Evolutionary conservation across 2,329 filamentous ascomycete species (phyloP).

Genomic region (Conoideocrella luteorostrata): DNA sequence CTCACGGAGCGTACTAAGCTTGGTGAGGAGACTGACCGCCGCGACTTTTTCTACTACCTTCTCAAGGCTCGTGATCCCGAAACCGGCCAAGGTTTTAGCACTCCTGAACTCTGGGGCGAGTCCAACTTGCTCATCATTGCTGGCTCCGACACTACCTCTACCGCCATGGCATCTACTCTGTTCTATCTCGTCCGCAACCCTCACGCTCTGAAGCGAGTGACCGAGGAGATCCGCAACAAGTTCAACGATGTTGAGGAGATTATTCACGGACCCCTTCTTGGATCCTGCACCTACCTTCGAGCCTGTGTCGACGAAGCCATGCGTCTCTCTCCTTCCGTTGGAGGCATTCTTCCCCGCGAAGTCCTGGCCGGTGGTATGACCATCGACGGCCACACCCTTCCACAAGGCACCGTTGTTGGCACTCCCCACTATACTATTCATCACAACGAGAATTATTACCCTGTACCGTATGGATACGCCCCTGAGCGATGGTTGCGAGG

Average conservation of each 20-base stretch:
- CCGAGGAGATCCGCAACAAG: slow-evolving; percentile 43
- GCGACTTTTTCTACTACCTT: slow-evolving; percentile 72
- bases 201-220: slow-evolving; percentile 38
- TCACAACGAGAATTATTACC: slow-evolving; percentile 58
- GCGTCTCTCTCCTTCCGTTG: slow-evolving; percentile 56
- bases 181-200: slow-evolving; percentile 56
- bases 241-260: slow-evolving; percentile 51
- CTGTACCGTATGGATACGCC: slow-evolving; percentile 49
- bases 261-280: slow-evolving; percentile 42
- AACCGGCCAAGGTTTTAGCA: slow-evolving; percentile 60
- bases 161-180: slow-evolving; percentile 55
- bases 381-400: slow-evolving; percentile 48
- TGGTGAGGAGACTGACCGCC: slow-evolving; percentile 59
- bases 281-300: slow-evolving; percentile 50
- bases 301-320: slow-evolving; percentile 61
- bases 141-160: slow-evolving; percentile 66
- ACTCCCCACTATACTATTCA: slow-evolving; percentile 64
- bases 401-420: slow-evolving; percentile 55
- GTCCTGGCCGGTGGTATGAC: slow-evolving; percentile 48
- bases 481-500: slow-evolving; percentile 61
- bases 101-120: slow-evolving; percentile 63
- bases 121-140: slow-evolving; percentile 66
- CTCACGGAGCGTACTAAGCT: slow-evolving; percentile 60
- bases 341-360: slow-evolving; percentile 54
- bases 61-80: slow-evolving; percentile 66